Evolutionary conservation across 805 yeast species (phyloP), one percentile per base, ranked within the genome.

Genomic region (Ogataea saltuana): DNA sequence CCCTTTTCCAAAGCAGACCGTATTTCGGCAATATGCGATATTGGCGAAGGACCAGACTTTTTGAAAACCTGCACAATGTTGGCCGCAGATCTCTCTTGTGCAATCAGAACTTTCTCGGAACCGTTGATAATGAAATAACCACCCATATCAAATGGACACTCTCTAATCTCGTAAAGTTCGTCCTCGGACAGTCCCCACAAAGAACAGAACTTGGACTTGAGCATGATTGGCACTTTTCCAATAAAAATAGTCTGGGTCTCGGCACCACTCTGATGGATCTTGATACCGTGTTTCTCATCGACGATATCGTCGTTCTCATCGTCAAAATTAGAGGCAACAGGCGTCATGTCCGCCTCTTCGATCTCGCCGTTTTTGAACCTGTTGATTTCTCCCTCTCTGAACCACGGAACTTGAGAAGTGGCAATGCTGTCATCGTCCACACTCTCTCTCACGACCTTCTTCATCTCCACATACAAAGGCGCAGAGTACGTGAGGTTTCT

Each of bases 81-180:
- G 37, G 99, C 99, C 11, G 99, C 98, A 47, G 93, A 83, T 66
- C 99, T 81, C 69, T 93, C 99, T 70, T 93, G 99, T 23, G 99
- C 99, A 72, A 93, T 93, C 60, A 93, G 74, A 44, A 93, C 99
- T 67, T 93, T 93, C 66, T 93, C 99, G 16, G 97, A 88, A 58
- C 99, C 99, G 71, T 93, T 93, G 62, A 93, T 93, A 56, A 93
- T 90, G 64, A 93, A 93, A 68, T 93, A 93, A 50, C 99, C 99
- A 67, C 99, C 99, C 95, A 93, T 95, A 75, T 93, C 99, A 68
- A 88, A 93, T 23, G 99, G 99, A 71, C 99, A 93, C 70, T 93
- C 99, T 68, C 93, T 90, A 62, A 93, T 78, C 58, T 89, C 95
- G 69, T 90, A 93, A 59, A 90, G 79, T 68, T 93, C 99, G 55